Conservation (phyloP, 805 yeast genomes). For the Yamadazyma akitaensis region DNA sequence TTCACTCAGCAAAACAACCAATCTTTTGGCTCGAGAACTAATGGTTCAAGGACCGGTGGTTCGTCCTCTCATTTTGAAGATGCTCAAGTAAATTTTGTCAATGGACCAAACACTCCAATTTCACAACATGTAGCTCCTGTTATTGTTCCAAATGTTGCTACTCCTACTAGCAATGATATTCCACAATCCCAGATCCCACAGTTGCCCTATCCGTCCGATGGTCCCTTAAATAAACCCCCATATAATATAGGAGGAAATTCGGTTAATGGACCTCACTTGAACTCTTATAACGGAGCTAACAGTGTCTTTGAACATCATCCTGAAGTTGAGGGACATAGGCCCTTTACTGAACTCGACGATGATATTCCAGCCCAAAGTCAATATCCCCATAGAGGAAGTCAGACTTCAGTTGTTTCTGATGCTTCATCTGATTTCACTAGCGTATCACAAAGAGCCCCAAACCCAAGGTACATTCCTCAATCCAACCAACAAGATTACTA, state of each 20-base stretch:
- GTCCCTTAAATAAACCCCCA: constrained; percentile 19
- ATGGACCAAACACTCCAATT: constrained; percentile 34
- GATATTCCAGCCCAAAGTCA: constrained; percentile 11
- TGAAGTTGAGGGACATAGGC: constrained; percentile 44
- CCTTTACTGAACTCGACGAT: constrained; percentile 40
- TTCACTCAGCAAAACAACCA: constrained; percentile 22
- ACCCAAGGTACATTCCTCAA: constrained; percentile 47
- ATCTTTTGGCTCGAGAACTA: constrained; percentile 13
- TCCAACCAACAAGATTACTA: constrained; percentile 16
- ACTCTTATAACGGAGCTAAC: constrained; percentile 4
- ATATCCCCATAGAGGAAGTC: constrained; percentile 10
- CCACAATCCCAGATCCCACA: constrained; percentile 14
- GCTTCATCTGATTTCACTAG: constrained; percentile 69
- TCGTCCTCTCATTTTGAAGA: constrained; percentile 16
- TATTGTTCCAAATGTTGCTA: constrained; percentile 24
- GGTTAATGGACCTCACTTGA: not conserved
- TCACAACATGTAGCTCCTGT: constrained; percentile 32
- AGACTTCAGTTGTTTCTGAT: constrained; percentile 26
- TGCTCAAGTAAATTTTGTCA: constrained; percentile 22
- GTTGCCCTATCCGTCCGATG: constrained; percentile 15
- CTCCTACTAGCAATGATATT: constrained; percentile 22
- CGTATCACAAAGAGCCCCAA: constrained; percentile 72
- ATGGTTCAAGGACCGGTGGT: not conserved
- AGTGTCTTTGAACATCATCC: constrained; percentile 46
- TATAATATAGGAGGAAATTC: constrained; percentile 2